Evolutionary conservation across 352 stramenopile genomes (phyloP), one percentile per base, ranked within the genome.

Genomic region (Achlya hypogyna): DNA sequence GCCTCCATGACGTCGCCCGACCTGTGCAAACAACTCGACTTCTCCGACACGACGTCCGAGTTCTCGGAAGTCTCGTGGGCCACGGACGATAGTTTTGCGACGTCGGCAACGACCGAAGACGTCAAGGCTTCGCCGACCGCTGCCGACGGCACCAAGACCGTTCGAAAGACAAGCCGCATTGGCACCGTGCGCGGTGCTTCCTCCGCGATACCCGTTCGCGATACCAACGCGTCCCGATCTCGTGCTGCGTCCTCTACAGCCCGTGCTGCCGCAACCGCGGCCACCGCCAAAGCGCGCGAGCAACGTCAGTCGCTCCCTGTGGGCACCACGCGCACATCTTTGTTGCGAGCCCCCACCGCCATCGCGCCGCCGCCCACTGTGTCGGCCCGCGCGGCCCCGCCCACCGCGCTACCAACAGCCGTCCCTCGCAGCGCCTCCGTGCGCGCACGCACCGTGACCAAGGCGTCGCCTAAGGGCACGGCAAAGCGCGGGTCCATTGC

Each of bases 11-110:
- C 49, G 10, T 34, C 22, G 25, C 60, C 60, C 9, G 27, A 12
- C 60, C 18, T 67, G 2, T 32, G 29, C n/a, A 67, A 67, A n/a
- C 4, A 42, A n/a, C 60, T 67, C 40, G 60, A 67, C 29, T 67
- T 67, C 47, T 49, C 51, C 60, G 60, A 67, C 45, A 58, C 60
- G 9, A 49, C 60, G 12, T 67, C 60, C 9, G 38, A 67, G 42
- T 67, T 59, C 29, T 67, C 60, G 34, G 60, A 67, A 22, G 43
- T 67, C 23, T 67, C 60, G 40, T 67, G 60, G 38, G 2, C 51
- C 51, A 67, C 60, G 12, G 60, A 67, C 25, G 60, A 67, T n/a
- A 59, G 42, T 25, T 67, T 59, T 22, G 27, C 32, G 28, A 34
- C 34, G 60, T 43, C 42, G 40, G 16, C 59, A 23, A 32, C 34